Percentiles rank a stretch among this genome's conserved stretches.
Evolutionary conservation across 768 basidiomycete species (phyloP).

Genomic region (Mycena leptocephala): DNA sequence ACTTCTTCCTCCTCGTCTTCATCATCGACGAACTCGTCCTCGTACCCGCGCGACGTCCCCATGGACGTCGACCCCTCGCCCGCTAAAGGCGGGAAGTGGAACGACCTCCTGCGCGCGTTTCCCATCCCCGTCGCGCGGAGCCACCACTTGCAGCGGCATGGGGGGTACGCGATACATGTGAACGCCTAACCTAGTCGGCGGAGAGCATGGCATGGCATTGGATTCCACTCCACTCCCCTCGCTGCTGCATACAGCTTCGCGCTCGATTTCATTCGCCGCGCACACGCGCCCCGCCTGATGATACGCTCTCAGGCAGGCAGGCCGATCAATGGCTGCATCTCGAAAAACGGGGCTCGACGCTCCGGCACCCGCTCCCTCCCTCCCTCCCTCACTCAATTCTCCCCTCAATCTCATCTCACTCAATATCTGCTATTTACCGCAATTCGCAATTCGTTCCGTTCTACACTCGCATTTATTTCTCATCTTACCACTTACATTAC

Average conservation of each 20-base stretch:
- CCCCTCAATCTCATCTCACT: neutral
- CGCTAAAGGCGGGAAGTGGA: neutral
- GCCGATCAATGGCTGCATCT: too few relatives aligned
- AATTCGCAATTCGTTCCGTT: too few relatives aligned
- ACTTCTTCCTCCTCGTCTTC: neutral
- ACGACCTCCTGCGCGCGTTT: conserved; percentile 17
- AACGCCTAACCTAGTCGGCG: neutral
- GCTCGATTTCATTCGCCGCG: too few relatives aligned
- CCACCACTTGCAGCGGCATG: neutral
- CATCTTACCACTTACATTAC: too few relatives aligned
- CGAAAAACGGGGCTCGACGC: too few relatives aligned
- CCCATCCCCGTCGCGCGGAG: neutral
- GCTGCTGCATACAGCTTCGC: neutral
- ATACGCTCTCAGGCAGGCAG: neutral
- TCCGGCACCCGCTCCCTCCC: neutral
- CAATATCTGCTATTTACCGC: too few relatives aligned
- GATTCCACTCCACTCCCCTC: neutral
- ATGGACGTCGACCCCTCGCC: neutral
- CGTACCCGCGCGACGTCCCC: neutral
- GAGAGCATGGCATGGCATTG: too few relatives aligned
- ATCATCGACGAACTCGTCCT: neutral
- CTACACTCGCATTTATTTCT: too few relatives aligned
- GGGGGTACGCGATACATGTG: neutral
- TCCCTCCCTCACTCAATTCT: neutral
- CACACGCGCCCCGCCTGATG: neutral